Evolutionary conservation across 495 filamentous ascomycete genomes (phyloP).

Genomic region (Talaromyces liani): DNA sequence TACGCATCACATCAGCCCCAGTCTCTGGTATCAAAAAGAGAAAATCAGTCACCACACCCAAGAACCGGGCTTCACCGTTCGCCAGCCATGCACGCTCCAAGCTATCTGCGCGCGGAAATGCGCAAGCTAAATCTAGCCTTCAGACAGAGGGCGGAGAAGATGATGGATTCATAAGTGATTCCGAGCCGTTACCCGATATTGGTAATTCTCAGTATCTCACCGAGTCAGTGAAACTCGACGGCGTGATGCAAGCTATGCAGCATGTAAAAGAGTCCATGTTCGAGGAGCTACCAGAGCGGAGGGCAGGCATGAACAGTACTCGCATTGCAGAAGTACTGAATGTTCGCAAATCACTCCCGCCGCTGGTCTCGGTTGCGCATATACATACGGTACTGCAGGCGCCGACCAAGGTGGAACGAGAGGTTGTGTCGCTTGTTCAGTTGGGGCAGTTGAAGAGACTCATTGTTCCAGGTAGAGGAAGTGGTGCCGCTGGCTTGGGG

Average conservation of each 20-base stretch:
- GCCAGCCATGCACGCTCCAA: slow-evolving; percentile 51
- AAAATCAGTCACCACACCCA: slow-evolving; percentile 17
- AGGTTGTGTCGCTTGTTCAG: slow-evolving; percentile 56
- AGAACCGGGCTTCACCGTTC: slow-evolving; percentile 38
- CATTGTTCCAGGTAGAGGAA: slow-evolving; percentile 56
- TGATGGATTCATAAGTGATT: slow-evolving; percentile 38
- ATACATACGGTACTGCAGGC: slow-evolving; percentile 58
- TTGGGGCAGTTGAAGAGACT: slow-evolving; percentile 57
- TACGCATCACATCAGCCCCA: slow-evolving; percentile 39
- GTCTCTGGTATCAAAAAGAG: slow-evolving; percentile 36
- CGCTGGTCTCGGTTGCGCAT: slow-evolving; percentile 63
- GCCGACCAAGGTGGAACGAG: slow-evolving; percentile 65
- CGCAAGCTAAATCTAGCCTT: background rate
- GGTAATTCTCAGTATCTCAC: slow-evolving; percentile 31
- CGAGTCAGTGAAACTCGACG: slow-evolving; percentile 45
- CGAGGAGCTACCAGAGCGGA: slow-evolving; percentile 51
- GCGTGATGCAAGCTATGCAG: slow-evolving; percentile 57
- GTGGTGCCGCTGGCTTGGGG: slow-evolving; percentile 51
- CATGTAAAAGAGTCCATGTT: slow-evolving; percentile 62
- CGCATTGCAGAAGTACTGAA: slow-evolving; percentile 66
- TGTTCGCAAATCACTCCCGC: slow-evolving; percentile 57
- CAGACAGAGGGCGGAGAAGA: slow-evolving; percentile 18
- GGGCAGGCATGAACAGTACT: slow-evolving; percentile 66
- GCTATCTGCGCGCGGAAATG: slow-evolving; percentile 25
- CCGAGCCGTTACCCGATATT: slow-evolving; percentile 30